A percentile compares a stretch with the other conserved stretches of the same genome.
Conservation (phyloP, 805 yeast genomes). For the Starmerella powellii region DNA sequence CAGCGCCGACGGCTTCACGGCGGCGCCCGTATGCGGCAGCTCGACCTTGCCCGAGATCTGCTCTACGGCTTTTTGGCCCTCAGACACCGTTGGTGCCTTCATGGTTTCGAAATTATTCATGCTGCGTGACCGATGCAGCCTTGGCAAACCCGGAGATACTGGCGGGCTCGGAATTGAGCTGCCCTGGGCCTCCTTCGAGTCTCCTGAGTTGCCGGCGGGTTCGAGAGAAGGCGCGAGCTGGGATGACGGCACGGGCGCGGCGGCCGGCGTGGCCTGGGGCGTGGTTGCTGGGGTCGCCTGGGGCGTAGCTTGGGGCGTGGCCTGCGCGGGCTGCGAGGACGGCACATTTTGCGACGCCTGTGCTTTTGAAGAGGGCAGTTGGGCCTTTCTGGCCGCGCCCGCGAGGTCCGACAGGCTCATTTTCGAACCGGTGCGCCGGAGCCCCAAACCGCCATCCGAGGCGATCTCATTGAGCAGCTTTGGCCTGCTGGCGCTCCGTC, state of each 20-base stretch:
- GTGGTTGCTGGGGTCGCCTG: not conserved
- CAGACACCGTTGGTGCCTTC: slow-evolving; percentile 7
- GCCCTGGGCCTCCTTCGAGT: no score
- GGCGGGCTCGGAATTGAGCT: slow-evolving; percentile 1
- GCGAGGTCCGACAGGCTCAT: slow-evolving; percentile 8
- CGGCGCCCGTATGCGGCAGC: not conserved
- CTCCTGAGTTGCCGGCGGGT: no score
- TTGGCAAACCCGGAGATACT: slow-evolving; percentile 3
- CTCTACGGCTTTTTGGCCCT: slow-evolving; percentile 18
- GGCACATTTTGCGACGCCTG: no score
- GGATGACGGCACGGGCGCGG: no score
- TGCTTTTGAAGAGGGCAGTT: no score
- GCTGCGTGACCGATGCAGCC: slow-evolving; percentile 15
- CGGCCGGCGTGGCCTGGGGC: no score
- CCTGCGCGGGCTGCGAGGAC: no score
- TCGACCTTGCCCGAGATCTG: slow-evolving; percentile 15
- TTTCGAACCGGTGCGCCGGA: slow-evolving; percentile 13
- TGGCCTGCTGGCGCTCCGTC: not conserved
- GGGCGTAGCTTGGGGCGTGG: no score
- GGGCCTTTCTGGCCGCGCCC: not conserved
- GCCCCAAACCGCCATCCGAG: slow-evolving; percentile 3
- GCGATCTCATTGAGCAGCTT: slow-evolving; percentile 2
- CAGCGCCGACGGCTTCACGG: not conserved
- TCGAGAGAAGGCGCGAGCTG: no score
- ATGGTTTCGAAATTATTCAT: slow-evolving; percentile 12